Evolutionary conservation across 1,284 basidiomycete genomes (phyloP).

Genomic region (Ganoderma lingzhi): DNA sequence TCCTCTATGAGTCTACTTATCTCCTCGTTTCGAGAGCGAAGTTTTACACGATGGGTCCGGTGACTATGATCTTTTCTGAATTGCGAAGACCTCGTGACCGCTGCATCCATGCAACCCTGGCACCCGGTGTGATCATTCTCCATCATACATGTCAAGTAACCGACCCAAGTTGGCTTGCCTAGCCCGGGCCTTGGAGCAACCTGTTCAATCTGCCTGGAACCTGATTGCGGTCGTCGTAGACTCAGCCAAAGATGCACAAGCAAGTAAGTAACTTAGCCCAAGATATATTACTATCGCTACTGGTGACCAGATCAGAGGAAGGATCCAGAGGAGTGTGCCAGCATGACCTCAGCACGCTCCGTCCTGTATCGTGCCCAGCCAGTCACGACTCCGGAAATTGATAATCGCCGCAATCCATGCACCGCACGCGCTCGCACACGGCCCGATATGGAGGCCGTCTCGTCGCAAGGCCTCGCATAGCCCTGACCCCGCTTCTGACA

Average conservation of each 20-base stretch:
- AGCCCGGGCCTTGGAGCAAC: not conserved
- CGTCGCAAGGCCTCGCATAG: not conserved
- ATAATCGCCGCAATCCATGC: not conserved
- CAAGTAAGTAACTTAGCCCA: not conserved
- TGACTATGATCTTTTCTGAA: not conserved
- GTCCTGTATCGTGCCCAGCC: not conserved
- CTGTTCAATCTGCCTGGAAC: not conserved
- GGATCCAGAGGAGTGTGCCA: not conserved
- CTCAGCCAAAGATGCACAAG: not conserved
- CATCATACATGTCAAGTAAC: no score
- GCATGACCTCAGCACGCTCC: not conserved
- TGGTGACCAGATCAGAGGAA: not conserved
- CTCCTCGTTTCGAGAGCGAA: not conserved
- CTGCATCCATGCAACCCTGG: not conserved
- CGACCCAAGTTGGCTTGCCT: no score
- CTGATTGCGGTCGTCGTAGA: not conserved
- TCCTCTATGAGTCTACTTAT: not conserved
- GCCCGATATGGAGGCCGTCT: not conserved
- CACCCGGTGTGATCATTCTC: not conserved
- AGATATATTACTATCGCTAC: not conserved
- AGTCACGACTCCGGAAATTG: not conserved
- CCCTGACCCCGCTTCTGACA: not conserved
- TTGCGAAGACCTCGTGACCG: not conserved
- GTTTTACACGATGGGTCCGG: not conserved
- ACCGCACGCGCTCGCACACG: not conserved